phyloP scores from a whole-genome alignment of 176 grass and related monocot species.

The Aegilops speltoides region DNA sequence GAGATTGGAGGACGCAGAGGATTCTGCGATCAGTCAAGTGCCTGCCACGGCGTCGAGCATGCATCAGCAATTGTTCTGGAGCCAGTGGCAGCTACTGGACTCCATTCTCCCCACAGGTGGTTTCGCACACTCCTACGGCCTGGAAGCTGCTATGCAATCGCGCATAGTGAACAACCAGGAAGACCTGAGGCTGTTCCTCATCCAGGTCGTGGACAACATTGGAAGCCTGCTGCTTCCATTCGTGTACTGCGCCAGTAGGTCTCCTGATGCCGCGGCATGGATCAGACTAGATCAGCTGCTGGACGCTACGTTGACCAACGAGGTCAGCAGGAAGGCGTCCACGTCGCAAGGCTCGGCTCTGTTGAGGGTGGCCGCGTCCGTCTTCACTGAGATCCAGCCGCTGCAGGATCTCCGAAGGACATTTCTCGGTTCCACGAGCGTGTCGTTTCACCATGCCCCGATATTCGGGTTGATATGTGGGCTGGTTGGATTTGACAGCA shows the following conservation, averaged over 20 bases:
- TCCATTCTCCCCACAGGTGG: conserved; percentile 86
- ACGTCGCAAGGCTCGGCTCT: conserved; percentile 71
- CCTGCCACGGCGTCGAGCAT: background rate
- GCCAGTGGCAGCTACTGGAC: conserved; percentile 85
- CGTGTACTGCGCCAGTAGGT: conserved; percentile 52
- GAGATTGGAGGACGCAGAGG: background rate
- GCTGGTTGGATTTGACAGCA: conserved; percentile 59
- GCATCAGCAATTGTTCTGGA: conserved; percentile 51
- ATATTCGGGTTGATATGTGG: conserved; percentile 74
- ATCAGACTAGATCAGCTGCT: conserved; percentile 61
- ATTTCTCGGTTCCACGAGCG: conserved; percentile 48
- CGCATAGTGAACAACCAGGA: conserved; percentile 48
- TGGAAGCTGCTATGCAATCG: conserved; percentile 74
- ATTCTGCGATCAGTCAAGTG: conserved; percentile 24
- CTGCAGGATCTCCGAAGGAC: conserved; percentile 51
- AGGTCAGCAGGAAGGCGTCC: conserved; percentile 73
- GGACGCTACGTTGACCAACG: conserved; percentile 82
- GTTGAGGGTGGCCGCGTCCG: conserved; percentile 58
- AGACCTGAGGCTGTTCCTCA: conserved; percentile 59
- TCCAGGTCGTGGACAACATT: conserved; percentile 70
- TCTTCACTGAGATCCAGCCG: conserved; percentile 56
- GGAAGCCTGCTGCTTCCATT: conserved; percentile 79
- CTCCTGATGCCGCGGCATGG: conserved; percentile 45
- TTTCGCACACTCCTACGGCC: conserved; percentile 82
- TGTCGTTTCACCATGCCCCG: conserved; percentile 71